A percentile compares a stretch with the other conserved stretches of the same genome.
Evolutionary conservation across 2,329 filamentous ascomycete genomes (phyloP).

Genomic region (Dactylellina sp.): DNA sequence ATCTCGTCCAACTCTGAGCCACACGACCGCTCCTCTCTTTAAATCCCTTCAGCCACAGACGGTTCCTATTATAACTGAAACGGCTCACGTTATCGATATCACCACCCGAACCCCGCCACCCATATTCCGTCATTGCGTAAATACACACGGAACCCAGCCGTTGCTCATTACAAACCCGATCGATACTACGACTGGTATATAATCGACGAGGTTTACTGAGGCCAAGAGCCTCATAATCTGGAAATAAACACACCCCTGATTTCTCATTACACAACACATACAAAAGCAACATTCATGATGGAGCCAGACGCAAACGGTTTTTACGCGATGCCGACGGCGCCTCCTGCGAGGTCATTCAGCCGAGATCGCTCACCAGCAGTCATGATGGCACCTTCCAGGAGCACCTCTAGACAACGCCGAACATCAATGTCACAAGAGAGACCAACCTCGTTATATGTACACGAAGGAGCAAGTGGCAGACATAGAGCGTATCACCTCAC

Average conservation of each 20-base stretch:
- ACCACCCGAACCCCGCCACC: conserved; percentile 52
- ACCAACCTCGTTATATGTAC: conserved; percentile 53
- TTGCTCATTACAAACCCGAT: conserved; percentile 11
- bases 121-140: conserved; percentile 45
- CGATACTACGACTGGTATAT: conserved; percentile 24
- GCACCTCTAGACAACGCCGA: conserved; percentile 45
- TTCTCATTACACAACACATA: conserved; percentile 26
- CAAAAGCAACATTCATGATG: conserved; percentile 28
- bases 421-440: conserved; percentile 51
- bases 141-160: conserved; percentile 12
- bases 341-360: conserved; percentile 41
- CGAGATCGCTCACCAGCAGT: conserved; percentile 52
- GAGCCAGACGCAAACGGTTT: conserved; percentile 56
- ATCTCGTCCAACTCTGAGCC: conserved; percentile 14
- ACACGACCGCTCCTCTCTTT: conserved; percentile 29
- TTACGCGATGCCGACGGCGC: conserved; percentile 52
- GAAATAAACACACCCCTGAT: conserved; percentile 3
- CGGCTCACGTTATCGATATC: conserved; percentile 56
- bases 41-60: conserved; percentile 33
- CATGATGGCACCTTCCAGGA: conserved; percentile 49
- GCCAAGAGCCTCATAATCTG: conserved; percentile 11
- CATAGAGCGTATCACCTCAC: conserved; percentile 53
- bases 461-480: conserved; percentile 47
- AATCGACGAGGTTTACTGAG: conserved; percentile 22
- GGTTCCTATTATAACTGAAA: conserved; percentile 51